Evolutionary conservation across 371 early-diverging fungal species (phyloP), one percentile per base, ranked within the genome.

Genomic region (Mortierella polycephala): DNA sequence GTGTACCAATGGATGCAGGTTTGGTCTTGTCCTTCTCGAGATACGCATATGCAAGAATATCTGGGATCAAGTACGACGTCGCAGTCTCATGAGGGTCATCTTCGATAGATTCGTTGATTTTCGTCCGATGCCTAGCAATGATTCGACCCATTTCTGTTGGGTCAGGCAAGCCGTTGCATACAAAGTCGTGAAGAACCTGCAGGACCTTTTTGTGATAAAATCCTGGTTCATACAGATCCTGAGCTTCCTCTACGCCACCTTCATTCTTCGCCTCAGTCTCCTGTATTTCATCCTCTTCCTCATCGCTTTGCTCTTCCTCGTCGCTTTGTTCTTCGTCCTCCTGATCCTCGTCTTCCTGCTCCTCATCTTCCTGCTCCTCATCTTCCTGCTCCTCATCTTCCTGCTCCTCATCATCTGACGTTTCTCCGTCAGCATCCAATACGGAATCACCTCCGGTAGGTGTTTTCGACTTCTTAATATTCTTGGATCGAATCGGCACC

Each of bases 51-150:
- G 90, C 85, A 9, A 92, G 83, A 21, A 94, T 84, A 61, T 91
- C 93, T 0, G 85, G 83, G 20, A 89, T 69, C 37, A 91, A 40
- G 41, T 79, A 79, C 0, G 76, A 75, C 13, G 88, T 83, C 13
- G 89, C 71, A 9, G 81, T 65, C 42, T 90, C 91, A 61, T 88
- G 88, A 0, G 93, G 91, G 57, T 88, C 86, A 23, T 90, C 86
- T 71, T 93, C 92, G 61, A 92, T 82, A 8, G 76, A 76, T 64
- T 87, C 84, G 44, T 82, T 76, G 59, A 84, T 61, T 55, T 76
- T 68, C n/a, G 86, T 82, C 18, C 84, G 82, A 57, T 81, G 81
- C 30, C 81, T 57, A 20, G 71, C 70, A 53, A 83, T 77, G 37
- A 81, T 60, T 1, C 69, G 69, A 23, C 42, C 51, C 69, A 84